A percentile compares a stretch with the other conserved stretches of the same genome.
Evolutionary conservation across 2,329 filamentous ascomycete genomes (phyloP).

Genomic region (Ophiobolus disseminans): DNA sequence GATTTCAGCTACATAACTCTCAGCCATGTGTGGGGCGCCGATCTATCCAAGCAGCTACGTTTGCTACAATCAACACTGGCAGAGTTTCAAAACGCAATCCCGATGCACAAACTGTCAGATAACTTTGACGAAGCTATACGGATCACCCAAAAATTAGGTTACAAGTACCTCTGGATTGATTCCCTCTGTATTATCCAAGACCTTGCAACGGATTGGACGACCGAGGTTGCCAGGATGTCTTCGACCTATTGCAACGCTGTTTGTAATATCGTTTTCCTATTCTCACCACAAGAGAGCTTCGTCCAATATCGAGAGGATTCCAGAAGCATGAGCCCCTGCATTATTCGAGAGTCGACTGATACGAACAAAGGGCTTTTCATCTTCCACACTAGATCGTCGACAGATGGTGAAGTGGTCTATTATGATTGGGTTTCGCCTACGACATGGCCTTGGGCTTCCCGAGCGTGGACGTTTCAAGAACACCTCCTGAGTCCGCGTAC

Average conservation of each 20-base stretch:
- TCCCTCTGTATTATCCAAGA: constrained; percentile 29
- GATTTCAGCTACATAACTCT: constrained; percentile 9
- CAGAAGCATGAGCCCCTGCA: constrained; percentile 8
- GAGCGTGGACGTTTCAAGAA: constrained; percentile 32
- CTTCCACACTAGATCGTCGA: not conserved
- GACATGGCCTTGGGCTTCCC: constrained; percentile 12
- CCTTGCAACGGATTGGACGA: constrained; percentile 10
- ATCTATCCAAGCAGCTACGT: constrained; percentile 2
- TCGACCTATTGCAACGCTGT: constrained; percentile 19
- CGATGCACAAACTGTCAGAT: constrained; percentile 2
- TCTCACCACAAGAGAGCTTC: not conserved
- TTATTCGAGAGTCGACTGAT: constrained; percentile 8
- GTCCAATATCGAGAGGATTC: constrained; percentile 7
- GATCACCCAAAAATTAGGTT: constrained; percentile 13
- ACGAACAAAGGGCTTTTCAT: not conserved
- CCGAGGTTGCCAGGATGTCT: constrained; percentile 15
- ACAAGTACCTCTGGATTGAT: constrained; percentile 32
- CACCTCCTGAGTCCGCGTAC: constrained; percentile 18
- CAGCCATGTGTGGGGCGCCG: constrained; percentile 17
- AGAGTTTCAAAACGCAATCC: constrained; percentile 4
- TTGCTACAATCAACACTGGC: not conserved
- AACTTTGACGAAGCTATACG: constrained; percentile 26
- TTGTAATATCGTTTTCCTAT: constrained; percentile 15
- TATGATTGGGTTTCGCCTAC: not conserved
- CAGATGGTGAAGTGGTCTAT: not conserved